Conservation (phyloP, 2,329 filamentous ascomycete species). For the Sclerotinia trifoliorum region DNA sequence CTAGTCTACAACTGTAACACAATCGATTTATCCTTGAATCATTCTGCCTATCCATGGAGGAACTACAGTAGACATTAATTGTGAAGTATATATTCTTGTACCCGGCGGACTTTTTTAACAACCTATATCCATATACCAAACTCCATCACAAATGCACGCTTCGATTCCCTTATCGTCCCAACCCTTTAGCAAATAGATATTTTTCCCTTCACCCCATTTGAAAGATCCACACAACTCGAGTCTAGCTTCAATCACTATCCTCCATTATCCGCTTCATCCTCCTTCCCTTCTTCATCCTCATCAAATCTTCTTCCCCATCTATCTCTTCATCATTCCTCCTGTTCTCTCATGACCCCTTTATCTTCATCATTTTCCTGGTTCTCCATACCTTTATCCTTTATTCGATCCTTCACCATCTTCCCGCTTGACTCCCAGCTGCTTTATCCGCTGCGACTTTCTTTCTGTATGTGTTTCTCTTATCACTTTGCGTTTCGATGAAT, state of each 20-base stretch:
- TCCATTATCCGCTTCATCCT: constrained; percentile 59
- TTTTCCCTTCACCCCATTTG: neutral
- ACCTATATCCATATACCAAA: constrained; percentile 17
- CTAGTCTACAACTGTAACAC: neutral
- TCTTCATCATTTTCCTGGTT: constrained; percentile 45
- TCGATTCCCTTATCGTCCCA: neutral
- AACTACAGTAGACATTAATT: neutral
- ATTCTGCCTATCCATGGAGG: neutral
- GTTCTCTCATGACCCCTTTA: constrained; percentile 42
- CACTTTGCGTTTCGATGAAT: constrained; percentile 70
- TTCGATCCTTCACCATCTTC: constrained; percentile 47
- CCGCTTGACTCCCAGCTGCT: constrained; percentile 32
- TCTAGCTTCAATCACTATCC: constrained; percentile 43
- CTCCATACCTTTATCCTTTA: no score
- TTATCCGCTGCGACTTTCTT: constrained; percentile 68
- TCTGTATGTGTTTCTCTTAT: constrained; percentile 72
- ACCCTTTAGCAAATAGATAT: neutral
- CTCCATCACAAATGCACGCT: constrained; percentile 18
- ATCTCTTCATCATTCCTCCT: constrained; percentile 38
- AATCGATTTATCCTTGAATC: no score
- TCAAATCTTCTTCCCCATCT: constrained; percentile 49
- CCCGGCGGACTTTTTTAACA: neutral
- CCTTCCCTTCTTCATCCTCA: constrained; percentile 41
- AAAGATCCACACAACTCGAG: neutral
- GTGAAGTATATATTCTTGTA: neutral